Evolutionary conservation across 352 stramenopile species (phyloP).

Genomic region (Phytopythium boreale): DNA sequence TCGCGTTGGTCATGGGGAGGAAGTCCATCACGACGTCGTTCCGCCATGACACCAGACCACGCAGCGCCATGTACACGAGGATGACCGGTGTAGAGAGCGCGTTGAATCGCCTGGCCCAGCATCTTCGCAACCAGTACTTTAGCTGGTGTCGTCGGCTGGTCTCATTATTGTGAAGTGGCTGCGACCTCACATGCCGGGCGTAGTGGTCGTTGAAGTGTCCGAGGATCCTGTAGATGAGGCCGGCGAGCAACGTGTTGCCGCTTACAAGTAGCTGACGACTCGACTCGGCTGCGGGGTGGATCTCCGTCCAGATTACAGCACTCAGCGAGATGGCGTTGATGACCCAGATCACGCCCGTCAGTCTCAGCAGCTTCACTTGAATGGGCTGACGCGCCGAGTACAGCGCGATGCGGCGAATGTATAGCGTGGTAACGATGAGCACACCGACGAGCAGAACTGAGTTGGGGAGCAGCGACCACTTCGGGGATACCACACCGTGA

Average conservation of each 20-base stretch:
- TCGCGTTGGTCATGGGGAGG: conserved; percentile 33
- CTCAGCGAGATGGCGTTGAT: conserved; percentile 16
- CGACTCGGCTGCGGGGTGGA: conserved; percentile 3
- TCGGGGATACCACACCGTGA: conserved; percentile 1
- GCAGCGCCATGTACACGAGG: conserved; percentile 21
- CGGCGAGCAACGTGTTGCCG: conserved; percentile 26
- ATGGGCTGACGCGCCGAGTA: conserved; percentile 17
- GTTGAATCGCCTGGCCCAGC: neutral
- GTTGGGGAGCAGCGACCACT: conserved; percentile 9
- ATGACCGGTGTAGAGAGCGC: neutral
- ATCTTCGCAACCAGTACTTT: neutral
- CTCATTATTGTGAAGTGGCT: neutral
- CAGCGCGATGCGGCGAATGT: conserved; percentile 14
- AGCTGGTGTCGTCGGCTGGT: neutral
- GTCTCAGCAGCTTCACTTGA: conserved; percentile 17
- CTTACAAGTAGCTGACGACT: conserved; percentile 18
- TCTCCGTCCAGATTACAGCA: conserved; percentile 15
- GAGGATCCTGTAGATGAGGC: conserved; percentile 22
- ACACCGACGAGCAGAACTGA: conserved; percentile 8
- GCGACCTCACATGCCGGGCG: conserved; percentile 1
- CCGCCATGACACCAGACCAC: conserved; percentile 21
- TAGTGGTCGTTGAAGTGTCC: conserved; percentile 35
- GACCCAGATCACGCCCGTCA: conserved; percentile 11
- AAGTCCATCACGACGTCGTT: conserved; percentile 38
- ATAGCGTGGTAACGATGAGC: conserved; percentile 15